Conservation (phyloP, 2,329 filamentous ascomycete species). For the Rhinocladiella mackenziei region DNA sequence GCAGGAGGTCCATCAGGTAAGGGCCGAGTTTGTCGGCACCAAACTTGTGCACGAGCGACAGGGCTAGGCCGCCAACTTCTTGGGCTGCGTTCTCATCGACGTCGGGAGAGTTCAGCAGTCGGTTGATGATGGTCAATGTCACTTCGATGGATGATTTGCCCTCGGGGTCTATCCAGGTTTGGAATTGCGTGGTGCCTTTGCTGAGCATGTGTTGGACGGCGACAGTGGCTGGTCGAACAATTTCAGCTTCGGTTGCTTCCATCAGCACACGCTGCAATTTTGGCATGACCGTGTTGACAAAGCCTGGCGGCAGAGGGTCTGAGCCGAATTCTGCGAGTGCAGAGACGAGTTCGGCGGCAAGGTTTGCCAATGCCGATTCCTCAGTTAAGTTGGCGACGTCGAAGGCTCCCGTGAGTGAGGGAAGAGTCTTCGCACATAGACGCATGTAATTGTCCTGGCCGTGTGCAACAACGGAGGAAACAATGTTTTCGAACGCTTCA, state of each 20-base stretch:
- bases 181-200: conserved; percentile 85
- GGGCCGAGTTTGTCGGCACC: conserved; percentile 86
- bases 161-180: conserved; percentile 76
- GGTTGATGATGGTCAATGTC: conserved; percentile 77
- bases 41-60: conserved; percentile 91
- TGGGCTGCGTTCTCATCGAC: conserved; percentile 92
- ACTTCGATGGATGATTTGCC: conserved; percentile 83
- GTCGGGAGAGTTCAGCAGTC: conserved; percentile 74
- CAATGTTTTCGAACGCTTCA: conserved; percentile 88
- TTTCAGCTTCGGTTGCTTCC: conserved; percentile 77
- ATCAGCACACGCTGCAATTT: conserved; percentile 81
- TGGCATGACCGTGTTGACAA: conserved; percentile 79
- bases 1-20: conserved; percentile 80
- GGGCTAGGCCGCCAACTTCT: conserved; percentile 92
- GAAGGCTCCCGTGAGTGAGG: conserved; percentile 82
- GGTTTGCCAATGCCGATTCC: conserved; percentile 76
- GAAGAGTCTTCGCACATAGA: conserved; percentile 80
- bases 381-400: conserved; percentile 82
- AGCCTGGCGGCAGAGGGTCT: conserved; percentile 79
- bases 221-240: conserved; percentile 80
- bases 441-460: conserved; percentile 67
- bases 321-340: conserved; percentile 77
- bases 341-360: conserved; percentile 79
- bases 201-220: conserved; percentile 83
- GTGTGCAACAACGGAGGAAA: conserved; percentile 47